Conservation (phyloP, 768 basidiomycete species). For the Mrakia hoshinonis region DNA sequence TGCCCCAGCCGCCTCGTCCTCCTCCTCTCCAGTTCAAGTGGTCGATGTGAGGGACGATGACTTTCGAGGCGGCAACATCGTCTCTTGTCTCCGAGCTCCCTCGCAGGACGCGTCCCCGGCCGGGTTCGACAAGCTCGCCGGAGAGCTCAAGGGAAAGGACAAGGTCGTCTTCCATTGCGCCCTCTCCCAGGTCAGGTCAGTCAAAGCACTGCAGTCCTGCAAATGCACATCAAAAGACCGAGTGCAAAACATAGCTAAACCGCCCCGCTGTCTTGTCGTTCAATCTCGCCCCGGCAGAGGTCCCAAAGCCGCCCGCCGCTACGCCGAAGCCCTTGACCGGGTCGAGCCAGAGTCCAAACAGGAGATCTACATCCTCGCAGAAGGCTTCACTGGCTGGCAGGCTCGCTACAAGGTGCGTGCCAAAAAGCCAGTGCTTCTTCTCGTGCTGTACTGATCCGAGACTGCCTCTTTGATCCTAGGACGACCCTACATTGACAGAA, state of each 20-base stretch:
- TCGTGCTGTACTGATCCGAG: no score
- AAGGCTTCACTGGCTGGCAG: slow-evolving; percentile 4
- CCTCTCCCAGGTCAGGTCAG: slow-evolving; percentile 10
- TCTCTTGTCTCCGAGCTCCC: neutral
- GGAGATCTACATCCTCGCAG: neutral
- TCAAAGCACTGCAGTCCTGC: no score
- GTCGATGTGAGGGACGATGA: slow-evolving; percentile 19
- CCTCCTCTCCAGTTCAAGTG: neutral
- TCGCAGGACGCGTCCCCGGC: neutral
- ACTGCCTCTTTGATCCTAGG: neutral
- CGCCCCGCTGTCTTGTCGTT: neutral
- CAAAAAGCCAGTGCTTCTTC: no score
- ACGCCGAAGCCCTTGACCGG: neutral
- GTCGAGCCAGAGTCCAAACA: neutral
- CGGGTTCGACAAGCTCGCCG: neutral
- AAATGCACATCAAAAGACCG: no score
- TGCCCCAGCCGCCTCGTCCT: neutral
- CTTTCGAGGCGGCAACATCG: slow-evolving; percentile 15
- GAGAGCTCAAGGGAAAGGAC: neutral
- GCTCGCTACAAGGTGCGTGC: neutral
- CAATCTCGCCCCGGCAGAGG: neutral
- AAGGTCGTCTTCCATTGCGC: slow-evolving; percentile 15
- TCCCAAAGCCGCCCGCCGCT: slow-evolving; percentile 14
- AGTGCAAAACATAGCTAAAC: no score
- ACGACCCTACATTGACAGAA: slow-evolving; percentile 1